phyloP scores from a whole-genome alignment of 2,329 filamentous ascomycete genomes.

The Conoideocrella luteorostrata region DNA sequence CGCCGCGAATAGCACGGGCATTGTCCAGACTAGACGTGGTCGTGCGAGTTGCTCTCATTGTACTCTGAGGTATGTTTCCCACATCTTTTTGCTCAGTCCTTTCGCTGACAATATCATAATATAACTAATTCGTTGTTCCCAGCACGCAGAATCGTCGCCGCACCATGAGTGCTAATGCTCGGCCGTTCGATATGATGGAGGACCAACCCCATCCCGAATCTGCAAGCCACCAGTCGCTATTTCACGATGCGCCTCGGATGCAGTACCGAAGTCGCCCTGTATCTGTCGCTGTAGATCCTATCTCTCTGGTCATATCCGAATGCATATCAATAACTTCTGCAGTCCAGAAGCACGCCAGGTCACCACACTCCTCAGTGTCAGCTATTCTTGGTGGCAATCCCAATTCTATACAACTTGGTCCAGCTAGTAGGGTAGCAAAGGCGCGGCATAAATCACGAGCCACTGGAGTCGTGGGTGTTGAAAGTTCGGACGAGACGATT shows the following conservation, averaged over 20 bases:
- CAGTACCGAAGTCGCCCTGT: slow-evolving; percentile 57
- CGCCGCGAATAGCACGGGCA: too few species aligned
- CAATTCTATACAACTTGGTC: slow-evolving; percentile 48
- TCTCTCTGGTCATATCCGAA: slow-evolving; percentile 93
- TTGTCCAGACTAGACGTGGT: too few species aligned
- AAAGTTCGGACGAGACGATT: slow-evolving; percentile 40
- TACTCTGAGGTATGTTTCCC: too few species aligned
- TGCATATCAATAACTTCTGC: slow-evolving; percentile 97
- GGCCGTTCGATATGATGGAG: neutral
- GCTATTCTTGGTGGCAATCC: slow-evolving; percentile 81
- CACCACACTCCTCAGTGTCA: slow-evolving; percentile 91
- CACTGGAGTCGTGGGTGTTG: slow-evolving; percentile 25
- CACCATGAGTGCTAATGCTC: slow-evolving; percentile 8
- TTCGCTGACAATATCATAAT: too few species aligned
- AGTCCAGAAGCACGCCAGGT: slow-evolving; percentile 95
- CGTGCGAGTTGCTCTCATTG: too few species aligned
- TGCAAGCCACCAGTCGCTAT: neutral
- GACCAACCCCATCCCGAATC: neutral
- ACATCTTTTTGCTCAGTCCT: too few species aligned
- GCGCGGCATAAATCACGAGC: slow-evolving; percentile 35
- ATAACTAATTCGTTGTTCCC: too few species aligned
- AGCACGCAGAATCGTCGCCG: neutral
- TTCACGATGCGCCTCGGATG: slow-evolving; percentile 37
- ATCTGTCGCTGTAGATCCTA: slow-evolving; percentile 80
- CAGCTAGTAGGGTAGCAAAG: slow-evolving; percentile 35